phyloP scores from a whole-genome alignment of 202 grass and related monocot genomes.

The Musa balbisiana region DNA sequence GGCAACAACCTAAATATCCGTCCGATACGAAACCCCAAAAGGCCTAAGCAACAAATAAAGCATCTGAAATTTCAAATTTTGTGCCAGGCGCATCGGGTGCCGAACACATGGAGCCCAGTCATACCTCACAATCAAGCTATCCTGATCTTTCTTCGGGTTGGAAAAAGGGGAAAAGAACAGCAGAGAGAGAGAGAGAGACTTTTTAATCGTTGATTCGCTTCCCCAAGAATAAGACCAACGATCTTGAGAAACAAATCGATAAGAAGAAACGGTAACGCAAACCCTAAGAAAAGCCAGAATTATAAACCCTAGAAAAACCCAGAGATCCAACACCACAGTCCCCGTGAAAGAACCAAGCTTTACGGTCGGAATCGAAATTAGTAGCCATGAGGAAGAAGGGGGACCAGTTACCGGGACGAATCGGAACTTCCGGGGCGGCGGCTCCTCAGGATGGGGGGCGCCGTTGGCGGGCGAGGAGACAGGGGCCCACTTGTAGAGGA shows the following conservation, averaged over 20 bases:
- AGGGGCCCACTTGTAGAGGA: conserved; percentile 16
- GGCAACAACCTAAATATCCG: no score
- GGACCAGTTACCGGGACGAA: conserved; percentile 13
- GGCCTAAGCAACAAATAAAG: no score
- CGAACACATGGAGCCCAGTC: no score
- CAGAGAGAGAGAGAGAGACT: not conserved
- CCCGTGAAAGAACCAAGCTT: not conserved
- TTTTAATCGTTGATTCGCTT: not conserved
- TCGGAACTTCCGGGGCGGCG: conserved; percentile 11
- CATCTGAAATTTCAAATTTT: no score
- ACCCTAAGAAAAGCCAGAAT: not conserved
- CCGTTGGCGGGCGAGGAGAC: not conserved
- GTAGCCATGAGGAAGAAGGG: not conserved
- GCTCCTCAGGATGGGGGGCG: conserved; percentile 1
- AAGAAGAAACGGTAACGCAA: not conserved
- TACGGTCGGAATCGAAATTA: not conserved
- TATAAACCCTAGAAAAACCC: not conserved
- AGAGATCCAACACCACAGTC: not conserved
- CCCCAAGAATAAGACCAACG: not conserved
- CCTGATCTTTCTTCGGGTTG: no score
- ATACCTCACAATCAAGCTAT: no score
- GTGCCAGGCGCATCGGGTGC: no score
- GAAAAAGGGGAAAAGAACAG: not conserved
- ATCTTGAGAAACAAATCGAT: not conserved
- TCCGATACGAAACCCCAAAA: no score